Evolutionary conservation across 2,329 filamentous ascomycete species (phyloP).

Genomic region (Cladobotryum protrusum): DNA sequence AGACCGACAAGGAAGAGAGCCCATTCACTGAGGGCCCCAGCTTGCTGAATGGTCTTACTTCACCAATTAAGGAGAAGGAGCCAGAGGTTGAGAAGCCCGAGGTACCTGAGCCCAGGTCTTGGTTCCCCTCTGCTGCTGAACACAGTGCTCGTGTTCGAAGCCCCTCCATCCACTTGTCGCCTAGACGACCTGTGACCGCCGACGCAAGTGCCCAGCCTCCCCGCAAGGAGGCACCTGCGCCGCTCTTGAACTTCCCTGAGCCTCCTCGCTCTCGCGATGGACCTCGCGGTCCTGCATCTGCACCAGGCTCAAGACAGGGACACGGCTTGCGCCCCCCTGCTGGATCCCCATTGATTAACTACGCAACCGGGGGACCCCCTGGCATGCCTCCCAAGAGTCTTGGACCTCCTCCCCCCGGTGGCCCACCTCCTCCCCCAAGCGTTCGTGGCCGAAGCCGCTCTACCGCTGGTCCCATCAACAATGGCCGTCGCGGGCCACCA

Average conservation of each 20-base stretch:
- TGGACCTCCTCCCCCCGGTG: conserved; percentile 3
- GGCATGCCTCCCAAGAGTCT: neutral
- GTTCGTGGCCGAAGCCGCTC: conserved; percentile 21
- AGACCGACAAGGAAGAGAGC: conserved; percentile 21
- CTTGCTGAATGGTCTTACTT: conserved; percentile 40
- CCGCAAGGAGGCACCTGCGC: conserved; percentile 40
- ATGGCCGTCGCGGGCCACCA: conserved; percentile 2
- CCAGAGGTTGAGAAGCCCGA: conserved; percentile 15
- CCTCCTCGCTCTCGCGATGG: conserved; percentile 51
- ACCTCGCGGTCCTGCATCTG: conserved; percentile 21
- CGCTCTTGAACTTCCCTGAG: conserved; percentile 63
- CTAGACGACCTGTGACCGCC: conserved; percentile 20
- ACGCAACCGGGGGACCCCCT: conserved; percentile 29
- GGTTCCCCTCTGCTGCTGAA: conserved; percentile 33
- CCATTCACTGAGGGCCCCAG: conserved; percentile 53
- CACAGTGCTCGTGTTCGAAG: conserved; percentile 30
- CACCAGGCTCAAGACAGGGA: conserved; percentile 25
- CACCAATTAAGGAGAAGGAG: conserved; percentile 11
- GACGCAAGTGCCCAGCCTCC: conserved; percentile 16
- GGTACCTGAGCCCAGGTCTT: conserved; percentile 23
- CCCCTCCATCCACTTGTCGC: conserved; percentile 18
- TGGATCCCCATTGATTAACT: conserved; percentile 40
- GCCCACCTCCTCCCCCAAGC: conserved; percentile 11
- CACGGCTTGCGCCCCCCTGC: conserved; percentile 35
- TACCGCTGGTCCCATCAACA: conserved; percentile 12